A percentile compares a stretch with the other conserved stretches of the same genome.
These are phyloP conservation scores for Fragaria iinumae DNA, from an alignment of 306 rosid species.

Conservation along the genomic window DNA sequence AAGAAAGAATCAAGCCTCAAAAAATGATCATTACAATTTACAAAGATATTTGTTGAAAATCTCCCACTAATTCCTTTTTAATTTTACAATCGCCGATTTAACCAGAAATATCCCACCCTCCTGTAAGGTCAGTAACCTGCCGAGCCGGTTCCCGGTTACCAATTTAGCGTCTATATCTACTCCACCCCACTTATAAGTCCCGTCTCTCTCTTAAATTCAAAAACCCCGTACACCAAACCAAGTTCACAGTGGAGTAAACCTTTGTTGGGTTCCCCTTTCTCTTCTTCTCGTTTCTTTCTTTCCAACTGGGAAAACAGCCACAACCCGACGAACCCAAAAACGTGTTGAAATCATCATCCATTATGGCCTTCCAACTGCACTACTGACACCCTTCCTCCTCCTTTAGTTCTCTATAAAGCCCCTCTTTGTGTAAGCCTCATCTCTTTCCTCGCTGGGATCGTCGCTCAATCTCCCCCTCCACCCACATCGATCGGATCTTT, in stretches of 20 bases:
- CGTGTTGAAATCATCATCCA: constrained; percentile 12
- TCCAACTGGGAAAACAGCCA: not conserved
- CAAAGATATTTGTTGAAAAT: not conserved
- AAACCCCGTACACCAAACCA: constrained; percentile 19
- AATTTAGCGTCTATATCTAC: not conserved
- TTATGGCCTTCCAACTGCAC: not conserved
- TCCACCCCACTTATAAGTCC: not conserved
- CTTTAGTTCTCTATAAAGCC: not conserved
- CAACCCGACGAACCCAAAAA: not conserved
- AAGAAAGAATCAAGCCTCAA: not conserved
- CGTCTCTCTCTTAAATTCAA: not conserved
- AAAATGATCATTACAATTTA: not conserved
- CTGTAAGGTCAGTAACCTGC: constrained; percentile 19
- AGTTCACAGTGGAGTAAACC: not conserved
- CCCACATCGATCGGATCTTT: no score
- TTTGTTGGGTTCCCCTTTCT: not conserved
- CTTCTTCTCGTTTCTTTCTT: not conserved
- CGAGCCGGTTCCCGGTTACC: constrained; percentile 23
- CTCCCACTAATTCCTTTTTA: not conserved
- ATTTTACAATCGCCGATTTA: not conserved
- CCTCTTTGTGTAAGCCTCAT: not conserved
- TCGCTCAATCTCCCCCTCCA: not conserved
- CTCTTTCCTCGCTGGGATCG: not conserved
- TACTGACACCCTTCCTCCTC: not conserved
- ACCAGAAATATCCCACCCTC: not conserved